Evolutionary conservation across 1,284 basidiomycete genomes (phyloP), one percentile per base, ranked within the genome.

Genomic region (Cystobasidium pallidum): DNA sequence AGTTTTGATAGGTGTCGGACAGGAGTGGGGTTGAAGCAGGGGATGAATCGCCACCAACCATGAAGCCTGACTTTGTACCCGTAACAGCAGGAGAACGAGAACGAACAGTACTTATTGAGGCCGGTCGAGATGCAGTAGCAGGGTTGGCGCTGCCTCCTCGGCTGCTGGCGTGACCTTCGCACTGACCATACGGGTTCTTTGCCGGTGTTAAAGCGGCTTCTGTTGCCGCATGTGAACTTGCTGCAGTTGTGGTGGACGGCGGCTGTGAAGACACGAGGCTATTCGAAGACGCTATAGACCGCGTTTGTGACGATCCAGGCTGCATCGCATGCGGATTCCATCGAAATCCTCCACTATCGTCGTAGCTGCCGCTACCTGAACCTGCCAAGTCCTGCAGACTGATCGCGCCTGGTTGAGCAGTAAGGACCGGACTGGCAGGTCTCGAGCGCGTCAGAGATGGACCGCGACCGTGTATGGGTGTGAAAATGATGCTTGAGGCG

Each of bases 341-440:
- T n/a, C n/a, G n/a, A n/a, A n/a, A n/a, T n/a, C n/a, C n/a, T n/a
- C n/a, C n/a, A n/a, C n/a, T n/a, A n/a, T n/a, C n/a, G n/a, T 45
- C 21, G 24, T 26, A 26, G 11, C 21, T 26, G 49, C 11, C n/a
- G n/a, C n/a, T n/a, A n/a, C n/a, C n/a, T n/a, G n/a, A n/a, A n/a
- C n/a, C n/a, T 28, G 49, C 49, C 54, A 57, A 34, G 28, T 34
- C 54, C 19, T 57, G 8, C 15, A 57, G 24, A 2, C 21, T 15
- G 19, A 36, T 59, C 24, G 30, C 41, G 39, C 39, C 45, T 7
- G 59, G 26, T 4, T 26, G 32, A 21, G 30, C 26, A 21, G 55
- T 62, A n/a, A 62, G 39, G 17, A 62, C 21, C 17, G 59, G 59
- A 62, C 41, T 62, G 59, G 59, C 59, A 6, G 59, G 59, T 21